Conservation (phyloP, 345 rosid genomes). For the Populus ilicifolia region DNA sequence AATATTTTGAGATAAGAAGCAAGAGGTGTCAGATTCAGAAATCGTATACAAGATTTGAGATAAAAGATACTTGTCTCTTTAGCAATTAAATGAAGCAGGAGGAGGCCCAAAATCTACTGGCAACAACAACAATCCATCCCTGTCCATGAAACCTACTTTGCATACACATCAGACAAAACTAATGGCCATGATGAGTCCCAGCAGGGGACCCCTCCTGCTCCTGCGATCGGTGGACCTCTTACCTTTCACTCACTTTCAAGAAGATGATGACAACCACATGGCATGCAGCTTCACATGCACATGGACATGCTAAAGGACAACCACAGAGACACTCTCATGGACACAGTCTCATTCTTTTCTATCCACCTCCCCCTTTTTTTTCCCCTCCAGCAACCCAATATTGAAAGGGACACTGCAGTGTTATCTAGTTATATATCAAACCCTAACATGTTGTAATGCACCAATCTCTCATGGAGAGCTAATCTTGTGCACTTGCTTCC, state of each 20-base stretch:
- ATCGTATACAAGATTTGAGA: background rate
- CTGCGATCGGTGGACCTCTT: background rate
- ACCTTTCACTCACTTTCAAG: conserved; percentile 11
- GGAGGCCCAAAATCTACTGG: conserved; percentile 1
- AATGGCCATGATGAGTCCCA: conserved; percentile 22
- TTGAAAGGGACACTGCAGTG: conserved; percentile 21
- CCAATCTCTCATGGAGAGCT: background rate
- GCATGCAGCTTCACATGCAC: conserved; percentile 11
- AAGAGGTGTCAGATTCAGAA: background rate
- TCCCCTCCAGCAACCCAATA: background rate
- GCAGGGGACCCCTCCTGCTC: conserved; percentile 12
- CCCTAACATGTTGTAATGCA: background rate
- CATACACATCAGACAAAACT: conserved; percentile 33
- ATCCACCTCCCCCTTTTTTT: background rate
- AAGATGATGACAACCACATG: conserved; percentile 27
- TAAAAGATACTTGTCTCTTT: background rate
- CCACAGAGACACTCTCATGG: background rate
- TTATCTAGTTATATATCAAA: background rate
- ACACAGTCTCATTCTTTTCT: background rate
- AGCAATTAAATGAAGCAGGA: conserved; percentile 22
- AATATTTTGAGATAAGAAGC: too few species aligned
- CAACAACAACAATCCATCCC: conserved; percentile 5
- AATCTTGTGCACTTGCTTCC: background rate
- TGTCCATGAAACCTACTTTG: conserved; percentile 37
- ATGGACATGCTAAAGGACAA: conserved; percentile 11